phyloP scores from a whole-genome alignment of 176 grass and related monocot species.

The Phyllostachys edulis region DNA sequence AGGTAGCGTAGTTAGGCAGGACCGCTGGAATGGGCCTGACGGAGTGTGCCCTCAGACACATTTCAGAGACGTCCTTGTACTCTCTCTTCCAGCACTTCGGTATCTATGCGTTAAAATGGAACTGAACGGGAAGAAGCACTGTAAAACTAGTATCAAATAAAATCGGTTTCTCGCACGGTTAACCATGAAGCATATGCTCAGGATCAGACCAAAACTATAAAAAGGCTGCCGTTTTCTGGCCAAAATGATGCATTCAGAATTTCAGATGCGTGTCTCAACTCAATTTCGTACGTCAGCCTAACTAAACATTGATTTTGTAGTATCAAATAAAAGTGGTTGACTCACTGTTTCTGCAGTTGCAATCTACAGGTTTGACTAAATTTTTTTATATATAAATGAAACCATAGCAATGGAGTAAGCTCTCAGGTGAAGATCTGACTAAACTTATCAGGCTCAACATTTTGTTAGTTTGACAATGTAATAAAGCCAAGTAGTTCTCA shows the following conservation, averaged over 20 bases:
- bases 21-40: not conserved
- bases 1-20: slow-evolving; percentile 4
- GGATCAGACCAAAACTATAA: not conserved
- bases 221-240: not conserved
- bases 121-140: not conserved
- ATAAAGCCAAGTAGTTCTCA: not conserved
- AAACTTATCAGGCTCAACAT: too few relatives aligned
- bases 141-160: not conserved
- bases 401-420: not conserved
- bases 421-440: not conserved
- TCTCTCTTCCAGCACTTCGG: not conserved
- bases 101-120: not conserved
- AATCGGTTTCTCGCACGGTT: not conserved
- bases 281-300: not conserved
- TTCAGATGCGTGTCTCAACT: not conserved
- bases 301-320: not conserved
- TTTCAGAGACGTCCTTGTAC: not conserved
- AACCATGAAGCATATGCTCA: not conserved
- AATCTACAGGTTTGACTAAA: not conserved
- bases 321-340: not conserved
- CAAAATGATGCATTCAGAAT: not conserved
- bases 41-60: not conserved
- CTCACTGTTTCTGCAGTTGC: not conserved
- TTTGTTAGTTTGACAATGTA: not conserved
- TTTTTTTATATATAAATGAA: not conserved